Base-by-base conservation (phyloP, 192 early-diverging fungal species). In the Podila epicladia region DNA sequence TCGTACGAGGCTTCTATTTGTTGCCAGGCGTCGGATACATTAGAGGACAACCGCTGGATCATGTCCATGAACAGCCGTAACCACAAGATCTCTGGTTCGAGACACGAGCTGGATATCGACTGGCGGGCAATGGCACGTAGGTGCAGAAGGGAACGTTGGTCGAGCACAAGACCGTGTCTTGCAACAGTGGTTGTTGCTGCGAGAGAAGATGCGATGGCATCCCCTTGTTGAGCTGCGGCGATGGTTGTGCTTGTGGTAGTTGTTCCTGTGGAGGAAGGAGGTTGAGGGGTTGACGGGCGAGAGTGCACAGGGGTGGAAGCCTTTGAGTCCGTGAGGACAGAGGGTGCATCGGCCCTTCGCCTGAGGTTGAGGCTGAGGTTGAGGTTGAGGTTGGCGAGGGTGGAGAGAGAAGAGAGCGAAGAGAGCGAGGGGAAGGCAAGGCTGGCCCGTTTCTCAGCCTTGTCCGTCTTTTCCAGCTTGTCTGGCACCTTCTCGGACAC, bases 21-120 rank as follows among this genome's bases (percentile, higher is more conserved):
- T 53, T 63, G 69, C 77, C 77, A 80, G 11, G 71, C 65, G 60
- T 80, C 71, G 1, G 77, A 57, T 12, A 72, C 71, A 35, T 80
- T 80, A 0, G 45, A 32, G 11, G 77, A 65, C 28, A 80, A 61
- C 41, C 68, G 68, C 29, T 80, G 71, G n/a, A 80, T 57, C 51
- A 67, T 69, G 38, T 80, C 77, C 77, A 80, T 80, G 37, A 80
- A 65, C 22, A 80, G 62, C 32, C 71, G 50, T 33, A 69, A 64
- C 77, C 77, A 80, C 8, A 80, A 71, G 24, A 80, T 69, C 49
- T 80, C 77, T n/a, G 66, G 71, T 22, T 80, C 71, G 20, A 80
- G 77, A 65, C 67, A 72, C 17, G 77, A 69, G 22, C 77, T 69
- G 7, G 77, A 62, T 11, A 80, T 80, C 22, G 77, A 80, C 28